Evolutionary conservation across 2,329 filamentous ascomycete genomes (phyloP), one percentile per base, ranked within the genome.

Genomic region (Botryotinia calthae): DNA sequence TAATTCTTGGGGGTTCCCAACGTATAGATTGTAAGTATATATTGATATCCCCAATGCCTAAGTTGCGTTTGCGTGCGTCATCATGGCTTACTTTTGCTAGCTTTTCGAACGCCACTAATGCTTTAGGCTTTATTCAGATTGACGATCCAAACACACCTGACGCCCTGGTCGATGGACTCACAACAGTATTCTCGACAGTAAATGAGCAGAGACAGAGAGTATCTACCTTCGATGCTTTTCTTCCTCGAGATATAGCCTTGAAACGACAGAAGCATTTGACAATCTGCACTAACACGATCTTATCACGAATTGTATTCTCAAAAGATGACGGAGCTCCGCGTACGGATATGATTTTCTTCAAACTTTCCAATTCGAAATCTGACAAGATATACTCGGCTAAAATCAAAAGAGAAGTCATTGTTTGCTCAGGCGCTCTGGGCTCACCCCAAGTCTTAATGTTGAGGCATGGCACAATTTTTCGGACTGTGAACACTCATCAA

Each of bases 391-490:
- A 66, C n/a, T 65, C 61, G 14, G 66, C 59, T 4, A 63, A 73
- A 42, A 71, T 73, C 7, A 66, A 44, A 14, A 73, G 62, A 58
- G 70, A 74, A 48, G 73, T 73, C 9, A 67, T 71, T 58, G 62
- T 74, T 40, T 73, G 73, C 37, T 66, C 59, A 10, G 71, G 73
- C 10, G 16, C 71, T 61, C 3, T 74, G 7, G 65, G 71, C 12
- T 71, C 66, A 44, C 73, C 73, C 8, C 71, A 74, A 63, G 65
- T 73, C 44, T 59, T 74, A 40, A 70, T 74, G 73, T n/a, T 74
- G 4, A 74, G 66, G 73, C 73, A 59, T 12, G 46, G 22, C 25
- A 40, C 54, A 14, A 40, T 20, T 40, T 25, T 6, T 20, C 56
- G 10, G 56, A 1, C 25, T 42, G 64, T 4, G 1, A 40, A 51